A percentile compares a stretch with the other conserved stretches of the same genome.
Conservation (phyloP, 805 yeast genomes). For the Ogataea henricii region DNA sequence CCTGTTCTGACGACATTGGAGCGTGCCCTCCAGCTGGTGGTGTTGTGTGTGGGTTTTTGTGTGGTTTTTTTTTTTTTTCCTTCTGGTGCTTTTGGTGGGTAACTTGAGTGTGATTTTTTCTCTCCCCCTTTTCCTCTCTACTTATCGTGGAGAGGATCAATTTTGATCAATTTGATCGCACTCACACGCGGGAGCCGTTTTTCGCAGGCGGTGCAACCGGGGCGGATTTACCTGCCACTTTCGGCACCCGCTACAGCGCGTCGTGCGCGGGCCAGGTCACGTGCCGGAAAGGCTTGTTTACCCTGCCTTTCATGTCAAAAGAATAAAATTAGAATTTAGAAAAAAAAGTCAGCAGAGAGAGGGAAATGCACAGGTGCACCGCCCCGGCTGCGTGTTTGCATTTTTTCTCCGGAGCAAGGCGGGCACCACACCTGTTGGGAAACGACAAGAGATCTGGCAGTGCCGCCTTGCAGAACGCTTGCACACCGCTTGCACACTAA, state of each 20-base stretch:
- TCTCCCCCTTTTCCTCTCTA: too few species aligned
- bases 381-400: background rate
- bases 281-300: too few species aligned
- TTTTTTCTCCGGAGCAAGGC: too few species aligned
- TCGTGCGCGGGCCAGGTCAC: too few species aligned
- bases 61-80: background rate
- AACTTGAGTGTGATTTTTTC: too few species aligned
- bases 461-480: background rate
- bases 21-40: too few species aligned
- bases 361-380: background rate
- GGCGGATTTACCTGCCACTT: background rate
- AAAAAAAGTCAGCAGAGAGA: too few species aligned
- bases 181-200: background rate
- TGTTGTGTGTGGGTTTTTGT: too few species aligned
- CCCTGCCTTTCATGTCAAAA: too few species aligned
- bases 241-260: background rate
- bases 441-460: background rate
- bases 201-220: conserved; percentile 1
- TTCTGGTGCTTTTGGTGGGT: too few species aligned
- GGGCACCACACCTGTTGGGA: background rate
- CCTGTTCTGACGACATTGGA: background rate
- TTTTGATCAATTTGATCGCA: background rate
- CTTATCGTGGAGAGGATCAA: too few species aligned
- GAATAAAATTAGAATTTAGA: too few species aligned
- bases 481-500: background rate